phyloP scores from a whole-genome alignment of 768 basidiomycete species.

The Boletus sp. region DNA sequence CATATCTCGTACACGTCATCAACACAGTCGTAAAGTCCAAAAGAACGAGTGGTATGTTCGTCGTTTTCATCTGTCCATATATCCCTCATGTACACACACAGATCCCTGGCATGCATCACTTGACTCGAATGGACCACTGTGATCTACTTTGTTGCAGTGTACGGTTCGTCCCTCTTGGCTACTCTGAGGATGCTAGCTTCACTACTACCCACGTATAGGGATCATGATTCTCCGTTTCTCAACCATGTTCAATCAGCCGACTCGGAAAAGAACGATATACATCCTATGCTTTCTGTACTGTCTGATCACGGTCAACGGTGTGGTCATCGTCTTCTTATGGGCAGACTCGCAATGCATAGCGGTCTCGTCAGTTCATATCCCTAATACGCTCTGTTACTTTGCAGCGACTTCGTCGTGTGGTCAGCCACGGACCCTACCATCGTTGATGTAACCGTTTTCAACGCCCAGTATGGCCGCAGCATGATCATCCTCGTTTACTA shows the following conservation, averaged over 20 bases:
- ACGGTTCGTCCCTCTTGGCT: constrained; percentile 1
- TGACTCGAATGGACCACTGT: background rate
- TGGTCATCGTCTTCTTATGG: background rate
- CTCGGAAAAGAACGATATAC: background rate
- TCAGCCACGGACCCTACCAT: background rate
- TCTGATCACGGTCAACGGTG: background rate
- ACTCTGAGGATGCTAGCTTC: background rate
- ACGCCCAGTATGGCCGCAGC: background rate
- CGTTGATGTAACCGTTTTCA: background rate
- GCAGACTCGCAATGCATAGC: background rate
- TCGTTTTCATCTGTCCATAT: no score
- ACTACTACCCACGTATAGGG: background rate
- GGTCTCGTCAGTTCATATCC: background rate
- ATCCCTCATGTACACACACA: no score
- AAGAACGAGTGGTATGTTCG: no score
- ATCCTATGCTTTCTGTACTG: no score
- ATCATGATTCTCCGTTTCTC: constrained; percentile 17
- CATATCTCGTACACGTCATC: no score
- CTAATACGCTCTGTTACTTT: background rate
- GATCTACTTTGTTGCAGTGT: background rate
- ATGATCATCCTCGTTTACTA: background rate
- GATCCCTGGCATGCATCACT: no score
- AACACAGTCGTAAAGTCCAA: no score
- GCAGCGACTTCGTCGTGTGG: background rate
- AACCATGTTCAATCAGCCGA: constrained; percentile 9